Base-by-base conservation (phyloP, 1,139 yeast genomes). In the Pneumocystis oryctolagi region DNA sequence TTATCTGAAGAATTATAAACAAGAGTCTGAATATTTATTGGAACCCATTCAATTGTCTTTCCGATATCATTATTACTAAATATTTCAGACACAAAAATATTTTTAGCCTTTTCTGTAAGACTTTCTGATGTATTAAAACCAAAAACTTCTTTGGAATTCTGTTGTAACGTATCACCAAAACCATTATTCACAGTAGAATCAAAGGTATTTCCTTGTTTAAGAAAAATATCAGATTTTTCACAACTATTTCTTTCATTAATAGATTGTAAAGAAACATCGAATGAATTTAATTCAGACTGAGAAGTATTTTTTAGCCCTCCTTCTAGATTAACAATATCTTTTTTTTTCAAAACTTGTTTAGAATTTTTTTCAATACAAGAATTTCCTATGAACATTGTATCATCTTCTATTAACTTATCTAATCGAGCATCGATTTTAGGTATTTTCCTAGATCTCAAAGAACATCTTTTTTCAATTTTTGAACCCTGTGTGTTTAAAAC, bases 1-100 rank as follows among this genome's bases (percentile, higher is more conserved):
- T 71, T 70, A 6, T 76, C 71, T 1, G 82, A 77, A 1, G 74
- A 73, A 61, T 76, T 77, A 72, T 80, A 71, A 62, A 76, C 77
- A 30, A 70, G 71, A 30, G 79, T 28, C 12, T 59, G 58, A 18
- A 18, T 32, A 14, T 40, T 39, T 20, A 31, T 55, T 31, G 47
- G 59, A 37, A 40, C 32, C 39, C 31, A 28, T 34, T 30, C 32
- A 40, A 39, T 18, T 34, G 8, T 31, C 16, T 61, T 60, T n/a
- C 32, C 25, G 14, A 58, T 61, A 12, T 12, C 55, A 57, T 37
- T 37, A 32, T 37, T 34, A 58, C 31, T 32, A 18, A 31, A 37
- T 9, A 61, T 16, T 4, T 56, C 30, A 9, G 30, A 25, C 12
- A 39, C 31, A 57, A 60, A 31, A 25, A 42, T 9, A 39, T 60